These are phyloP conservation scores for Cyberlindnera misumaiensis DNA, from an alignment of 805 yeast species.

Conservation along the genomic window DNA sequence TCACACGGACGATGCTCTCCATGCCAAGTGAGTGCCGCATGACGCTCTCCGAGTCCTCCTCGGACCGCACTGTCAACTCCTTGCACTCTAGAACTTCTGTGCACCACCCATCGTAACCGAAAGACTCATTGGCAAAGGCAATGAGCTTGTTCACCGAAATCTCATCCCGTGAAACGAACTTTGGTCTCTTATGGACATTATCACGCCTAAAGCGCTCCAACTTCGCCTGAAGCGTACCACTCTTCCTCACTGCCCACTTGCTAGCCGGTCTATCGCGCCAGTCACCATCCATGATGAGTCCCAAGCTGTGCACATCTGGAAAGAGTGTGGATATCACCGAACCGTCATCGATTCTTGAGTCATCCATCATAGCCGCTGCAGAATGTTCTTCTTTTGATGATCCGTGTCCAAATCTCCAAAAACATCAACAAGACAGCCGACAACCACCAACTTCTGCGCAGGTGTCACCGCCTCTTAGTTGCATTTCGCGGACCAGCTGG, in stretches of 20 bases:
- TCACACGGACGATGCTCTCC: slow-evolving; percentile 51
- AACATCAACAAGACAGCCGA: no score
- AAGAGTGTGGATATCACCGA: slow-evolving; percentile 3
- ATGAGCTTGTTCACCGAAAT: slow-evolving; percentile 30
- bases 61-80: slow-evolving; percentile 11
- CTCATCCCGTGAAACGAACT: slow-evolving; percentile 4
- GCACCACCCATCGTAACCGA: slow-evolving; percentile 56
- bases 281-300: slow-evolving; percentile 24
- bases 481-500: no score
- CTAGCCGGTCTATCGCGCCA: slow-evolving; percentile 33
- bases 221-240: slow-evolving; percentile 43
- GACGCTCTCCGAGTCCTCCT: slow-evolving; percentile 5
- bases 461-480: no score
- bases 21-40: slow-evolving; percentile 23
- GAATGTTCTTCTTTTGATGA: not conserved
- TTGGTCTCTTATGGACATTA: slow-evolving; percentile 6
- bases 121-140: slow-evolving; percentile 41
- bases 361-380: not conserved
- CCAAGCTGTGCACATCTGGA: slow-evolving; percentile 21
- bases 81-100: slow-evolving; percentile 30
- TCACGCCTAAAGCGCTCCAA: slow-evolving; percentile 28
- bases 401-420: no score
- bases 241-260: slow-evolving; percentile 40
- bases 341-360: not conserved
- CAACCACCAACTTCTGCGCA: no score